phyloP scores from a whole-genome alignment of 208 protist species.

The Zelonia costaricensis region DNA sequence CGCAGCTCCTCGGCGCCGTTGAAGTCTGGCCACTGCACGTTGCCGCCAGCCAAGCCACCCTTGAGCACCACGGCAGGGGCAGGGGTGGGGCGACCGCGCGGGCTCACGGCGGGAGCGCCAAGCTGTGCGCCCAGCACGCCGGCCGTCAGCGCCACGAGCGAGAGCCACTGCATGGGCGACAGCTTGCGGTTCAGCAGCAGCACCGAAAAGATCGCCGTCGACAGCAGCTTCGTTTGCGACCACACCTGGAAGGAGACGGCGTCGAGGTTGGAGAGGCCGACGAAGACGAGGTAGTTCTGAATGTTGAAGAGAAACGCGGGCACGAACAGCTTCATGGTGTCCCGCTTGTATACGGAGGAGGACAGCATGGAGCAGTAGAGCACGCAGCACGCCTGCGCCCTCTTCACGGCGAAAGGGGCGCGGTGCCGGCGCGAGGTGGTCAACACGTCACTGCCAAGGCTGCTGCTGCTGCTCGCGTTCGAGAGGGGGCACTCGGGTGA shows the following conservation, averaged over 20 bases:
- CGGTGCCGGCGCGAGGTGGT: neutral
- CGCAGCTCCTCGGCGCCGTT: neutral
- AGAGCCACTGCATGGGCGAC: conserved; percentile 62
- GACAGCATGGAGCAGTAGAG: conserved; percentile 38
- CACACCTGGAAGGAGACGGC: conserved; percentile 75
- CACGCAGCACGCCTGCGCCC: neutral
- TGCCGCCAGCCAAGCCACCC: neutral
- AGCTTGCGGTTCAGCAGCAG: conserved; percentile 61
- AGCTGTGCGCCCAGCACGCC: conserved; percentile 66
- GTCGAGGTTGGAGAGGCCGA: conserved; percentile 71
- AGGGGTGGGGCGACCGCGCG: neutral
- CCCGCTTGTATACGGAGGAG: conserved; percentile 31
- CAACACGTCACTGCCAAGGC: too few species aligned
- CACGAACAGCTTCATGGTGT: conserved; percentile 61
- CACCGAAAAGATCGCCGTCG: conserved; percentile 71
- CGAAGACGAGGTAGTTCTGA: conserved; percentile 78
- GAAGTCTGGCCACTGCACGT: too few species aligned
- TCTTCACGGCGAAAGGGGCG: neutral
- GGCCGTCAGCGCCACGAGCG: conserved; percentile 51
- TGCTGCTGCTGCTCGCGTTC: too few species aligned
- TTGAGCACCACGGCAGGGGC: neutral
- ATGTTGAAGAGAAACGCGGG: conserved; percentile 74
- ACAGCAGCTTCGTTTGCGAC: conserved; percentile 81
- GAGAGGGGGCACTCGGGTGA: too few species aligned
- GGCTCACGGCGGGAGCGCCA: neutral